Conservation (phyloP, 1,284 basidiomycete genomes). For the Papiliotrema laurentii region DNA sequence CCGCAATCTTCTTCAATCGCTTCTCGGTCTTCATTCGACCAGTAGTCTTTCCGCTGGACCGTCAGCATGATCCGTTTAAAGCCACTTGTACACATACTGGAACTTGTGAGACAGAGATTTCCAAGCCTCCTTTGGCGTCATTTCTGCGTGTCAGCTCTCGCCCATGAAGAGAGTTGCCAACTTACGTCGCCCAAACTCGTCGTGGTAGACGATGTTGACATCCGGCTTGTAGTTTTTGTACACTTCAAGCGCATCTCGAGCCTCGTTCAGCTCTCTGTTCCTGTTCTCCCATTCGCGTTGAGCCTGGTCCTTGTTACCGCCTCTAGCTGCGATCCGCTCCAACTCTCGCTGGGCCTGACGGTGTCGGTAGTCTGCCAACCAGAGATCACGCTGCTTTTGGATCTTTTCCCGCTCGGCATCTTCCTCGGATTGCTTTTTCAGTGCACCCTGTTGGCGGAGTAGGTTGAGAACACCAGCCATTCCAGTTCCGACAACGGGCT, state of each 20-base stretch:
- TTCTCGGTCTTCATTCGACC: constrained; percentile 95
- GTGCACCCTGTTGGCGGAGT: constrained; percentile 84
- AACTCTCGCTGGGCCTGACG: constrained; percentile 72
- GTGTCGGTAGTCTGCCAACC: constrained; percentile 79
- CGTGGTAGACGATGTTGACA: constrained; percentile 92
- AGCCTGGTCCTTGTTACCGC: constrained; percentile 85
- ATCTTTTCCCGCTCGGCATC: constrained; percentile 71
- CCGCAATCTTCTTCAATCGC: constrained; percentile 84
- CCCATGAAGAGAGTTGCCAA: background rate
- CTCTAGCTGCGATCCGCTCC: constrained; percentile 68
- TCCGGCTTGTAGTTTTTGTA: constrained; percentile 97
- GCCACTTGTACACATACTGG: constrained; percentile 53
- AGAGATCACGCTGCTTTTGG: constrained; percentile 81
- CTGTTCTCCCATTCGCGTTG: constrained; percentile 93
- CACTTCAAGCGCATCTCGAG: constrained; percentile 71
- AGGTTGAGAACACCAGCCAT: constrained; percentile 84
- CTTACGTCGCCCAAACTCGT: constrained; percentile 71
- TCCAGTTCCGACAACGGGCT: constrained; percentile 70
- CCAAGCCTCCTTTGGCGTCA: constrained; percentile 95
- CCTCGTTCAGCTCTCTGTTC: constrained; percentile 83
- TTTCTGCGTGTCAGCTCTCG: constrained; percentile 26
- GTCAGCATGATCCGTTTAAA: constrained; percentile 1
- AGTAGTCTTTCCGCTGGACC: constrained; percentile 68
- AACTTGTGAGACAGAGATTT: constrained; percentile 91
- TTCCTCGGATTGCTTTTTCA: constrained; percentile 64